phyloP scores from a whole-genome alignment of 768 basidiomycete genomes.

The Panaeolus papilionaceus region DNA sequence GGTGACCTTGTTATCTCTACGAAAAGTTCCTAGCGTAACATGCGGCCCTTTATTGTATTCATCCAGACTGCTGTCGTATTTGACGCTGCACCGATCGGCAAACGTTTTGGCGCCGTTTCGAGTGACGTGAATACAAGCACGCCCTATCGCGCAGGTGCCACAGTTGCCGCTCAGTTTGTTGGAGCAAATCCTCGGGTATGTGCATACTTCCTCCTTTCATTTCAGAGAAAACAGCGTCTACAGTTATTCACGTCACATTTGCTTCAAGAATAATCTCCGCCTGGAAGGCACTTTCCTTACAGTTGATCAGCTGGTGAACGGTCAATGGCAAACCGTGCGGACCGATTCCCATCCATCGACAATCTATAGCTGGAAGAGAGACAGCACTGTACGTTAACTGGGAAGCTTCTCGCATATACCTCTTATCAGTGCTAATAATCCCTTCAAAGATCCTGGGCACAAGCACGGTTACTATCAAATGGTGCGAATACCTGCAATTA shows the following conservation, averaged over 20 bases:
- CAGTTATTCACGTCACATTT: slow-evolving; percentile 11
- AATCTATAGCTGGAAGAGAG: slow-evolving; percentile 67
- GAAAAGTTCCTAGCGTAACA: slow-evolving; percentile 14
- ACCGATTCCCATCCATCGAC: slow-evolving; percentile 86
- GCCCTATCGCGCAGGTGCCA: slow-evolving; percentile 61
- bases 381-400: slow-evolving; percentile 50
- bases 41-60: slow-evolving; percentile 7
- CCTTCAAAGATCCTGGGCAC: slow-evolving; percentile 55
- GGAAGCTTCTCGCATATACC: slow-evolving; percentile 11
- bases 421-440: slow-evolving; percentile 12
- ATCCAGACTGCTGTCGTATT: slow-evolving; percentile 64
- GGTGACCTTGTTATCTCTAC: slow-evolving; percentile 38
- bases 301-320: slow-evolving; percentile 58
- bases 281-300: slow-evolving; percentile 76
- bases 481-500: slow-evolving; percentile 45
- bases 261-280: slow-evolving; percentile 72
- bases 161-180: slow-evolving; percentile 67
- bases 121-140: slow-evolving; percentile 54
- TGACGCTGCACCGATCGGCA: slow-evolving; percentile 61
- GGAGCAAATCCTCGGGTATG: slow-evolving; percentile 81
- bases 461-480: slow-evolving; percentile 70
- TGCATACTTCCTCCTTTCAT: slow-evolving; percentile 9
- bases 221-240: slow-evolving; percentile 10
- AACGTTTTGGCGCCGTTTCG: slow-evolving; percentile 67
- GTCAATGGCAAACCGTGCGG: slow-evolving; percentile 61